Evolutionary conservation across 2,329 filamentous ascomycete genomes (phyloP).

Genomic region (Aspergillus ochraceoroseus): DNA sequence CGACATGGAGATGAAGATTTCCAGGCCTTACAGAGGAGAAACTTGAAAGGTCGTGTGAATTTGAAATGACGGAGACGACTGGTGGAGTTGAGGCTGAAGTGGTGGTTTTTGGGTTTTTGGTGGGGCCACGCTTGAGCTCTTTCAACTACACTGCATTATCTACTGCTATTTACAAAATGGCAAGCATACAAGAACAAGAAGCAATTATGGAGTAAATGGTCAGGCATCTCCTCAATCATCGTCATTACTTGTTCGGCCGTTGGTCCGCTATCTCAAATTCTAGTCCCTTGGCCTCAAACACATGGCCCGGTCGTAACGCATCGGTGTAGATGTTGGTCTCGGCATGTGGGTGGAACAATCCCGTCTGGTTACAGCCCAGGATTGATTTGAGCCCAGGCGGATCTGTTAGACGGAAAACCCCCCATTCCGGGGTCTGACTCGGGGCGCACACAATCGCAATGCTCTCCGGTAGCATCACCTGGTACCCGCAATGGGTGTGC

Average conservation of each 20-base stretch:
- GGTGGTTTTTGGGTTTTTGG: constrained; percentile 9
- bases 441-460: constrained; percentile 96
- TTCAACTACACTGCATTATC: no score
- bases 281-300: constrained; percentile 62
- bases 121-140: no score
- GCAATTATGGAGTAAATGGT: no score
- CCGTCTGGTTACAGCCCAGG: constrained; percentile 68
- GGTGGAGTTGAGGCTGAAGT: constrained; percentile 10
- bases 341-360: constrained; percentile 76
- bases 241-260: constrained; percentile 26
- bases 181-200: no score
- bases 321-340: constrained; percentile 72
- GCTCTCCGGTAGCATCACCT: constrained; percentile 93
- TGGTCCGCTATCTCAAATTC: constrained; percentile 66
- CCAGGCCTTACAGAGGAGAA: neutral
- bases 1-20: constrained; percentile 13
- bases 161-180: no score
- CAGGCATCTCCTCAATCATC: neutral
- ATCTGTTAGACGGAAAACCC: constrained; percentile 88
- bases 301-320: constrained; percentile 65
- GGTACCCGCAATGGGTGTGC: constrained; percentile 90
- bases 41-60: neutral
- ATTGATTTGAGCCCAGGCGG: constrained; percentile 86
- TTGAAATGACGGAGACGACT: neutral
- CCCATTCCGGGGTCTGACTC: constrained; percentile 67